Percentiles rank a stretch among this genome's conserved stretches.
These are phyloP conservation scores for Solanum pimpinellifolium DNA, from an alignment of 257 asterid species.

Conservation along the genomic window DNA sequence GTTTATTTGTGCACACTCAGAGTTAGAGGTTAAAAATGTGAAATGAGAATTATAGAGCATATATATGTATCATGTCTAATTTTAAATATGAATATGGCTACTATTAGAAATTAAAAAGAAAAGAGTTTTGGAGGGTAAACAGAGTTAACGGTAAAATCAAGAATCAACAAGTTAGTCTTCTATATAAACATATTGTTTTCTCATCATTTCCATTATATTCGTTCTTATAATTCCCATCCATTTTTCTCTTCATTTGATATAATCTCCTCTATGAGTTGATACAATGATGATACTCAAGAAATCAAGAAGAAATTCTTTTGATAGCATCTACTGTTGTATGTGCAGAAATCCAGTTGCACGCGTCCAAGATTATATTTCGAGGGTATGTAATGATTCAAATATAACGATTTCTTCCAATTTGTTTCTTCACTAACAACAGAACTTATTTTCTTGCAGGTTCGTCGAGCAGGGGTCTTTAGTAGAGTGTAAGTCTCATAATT, in stretches of 20 bases:
- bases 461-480: background rate
- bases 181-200: background rate
- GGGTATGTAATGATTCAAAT: background rate
- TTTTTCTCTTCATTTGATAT: background rate
- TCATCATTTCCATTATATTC: background rate
- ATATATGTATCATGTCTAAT: too few relatives aligned
- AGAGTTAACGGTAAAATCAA: background rate
- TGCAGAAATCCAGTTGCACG: background rate
- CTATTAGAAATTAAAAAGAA: background rate
- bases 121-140: background rate
- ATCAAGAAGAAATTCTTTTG: background rate
- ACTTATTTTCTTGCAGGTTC: background rate
- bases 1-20: too few relatives aligned
- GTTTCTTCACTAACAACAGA: background rate
- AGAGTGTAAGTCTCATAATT: background rate
- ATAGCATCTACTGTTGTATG: background rate
- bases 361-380: background rate
- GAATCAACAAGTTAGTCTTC: background rate
- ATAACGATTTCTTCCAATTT: too few relatives aligned
- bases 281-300: background rate
- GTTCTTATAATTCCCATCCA: background rate
- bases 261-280: background rate
- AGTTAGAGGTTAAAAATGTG: too few relatives aligned
- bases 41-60: too few relatives aligned
- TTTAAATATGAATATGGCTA: background rate